Conservation (phyloP, 1,284 basidiomycete genomes). For the Tilletia walkeri region DNA sequence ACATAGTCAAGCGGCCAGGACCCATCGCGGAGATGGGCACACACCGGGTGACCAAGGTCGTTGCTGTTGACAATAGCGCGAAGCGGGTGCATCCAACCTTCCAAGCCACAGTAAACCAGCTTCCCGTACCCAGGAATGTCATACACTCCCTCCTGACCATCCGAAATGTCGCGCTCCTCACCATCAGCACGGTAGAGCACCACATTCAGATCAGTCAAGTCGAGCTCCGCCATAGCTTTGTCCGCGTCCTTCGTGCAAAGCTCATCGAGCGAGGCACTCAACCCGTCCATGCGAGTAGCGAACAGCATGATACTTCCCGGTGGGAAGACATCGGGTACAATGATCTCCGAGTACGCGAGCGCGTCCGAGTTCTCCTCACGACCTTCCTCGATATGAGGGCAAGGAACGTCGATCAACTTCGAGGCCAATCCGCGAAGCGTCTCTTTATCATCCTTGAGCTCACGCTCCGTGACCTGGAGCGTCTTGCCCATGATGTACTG, state of each 20-base stretch:
- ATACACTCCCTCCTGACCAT: constrained; percentile 43
- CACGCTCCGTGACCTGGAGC: constrained; percentile 33
- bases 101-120: constrained; percentile 47
- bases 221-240: constrained; percentile 39
- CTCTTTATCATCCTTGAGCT: constrained; percentile 27
- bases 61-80: constrained; percentile 38
- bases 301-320: constrained; percentile 51
- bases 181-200: constrained; percentile 49
- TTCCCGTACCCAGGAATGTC: constrained; percentile 31
- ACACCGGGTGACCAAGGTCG: constrained; percentile 48
- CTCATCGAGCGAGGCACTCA: constrained; percentile 33
- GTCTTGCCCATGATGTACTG: constrained; percentile 44
- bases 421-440: constrained; percentile 37
- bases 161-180: constrained; percentile 47
- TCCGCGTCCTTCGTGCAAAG: constrained; percentile 38
- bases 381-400: constrained; percentile 32
- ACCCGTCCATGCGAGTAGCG: constrained; percentile 40
- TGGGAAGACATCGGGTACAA: constrained; percentile 46
- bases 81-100: constrained; percentile 46
- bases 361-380: constrained; percentile 24
- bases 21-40: constrained; percentile 44
- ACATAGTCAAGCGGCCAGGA: constrained; percentile 50
- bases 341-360: constrained; percentile 36
- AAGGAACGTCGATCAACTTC: constrained; percentile 39
- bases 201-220: constrained; percentile 46